Percentiles rank a stretch among this genome's conserved stretches.
Evolutionary conservation across 1,284 basidiomycete genomes (phyloP).

Genomic region (Anthracocystis panici-leucophaei): DNA sequence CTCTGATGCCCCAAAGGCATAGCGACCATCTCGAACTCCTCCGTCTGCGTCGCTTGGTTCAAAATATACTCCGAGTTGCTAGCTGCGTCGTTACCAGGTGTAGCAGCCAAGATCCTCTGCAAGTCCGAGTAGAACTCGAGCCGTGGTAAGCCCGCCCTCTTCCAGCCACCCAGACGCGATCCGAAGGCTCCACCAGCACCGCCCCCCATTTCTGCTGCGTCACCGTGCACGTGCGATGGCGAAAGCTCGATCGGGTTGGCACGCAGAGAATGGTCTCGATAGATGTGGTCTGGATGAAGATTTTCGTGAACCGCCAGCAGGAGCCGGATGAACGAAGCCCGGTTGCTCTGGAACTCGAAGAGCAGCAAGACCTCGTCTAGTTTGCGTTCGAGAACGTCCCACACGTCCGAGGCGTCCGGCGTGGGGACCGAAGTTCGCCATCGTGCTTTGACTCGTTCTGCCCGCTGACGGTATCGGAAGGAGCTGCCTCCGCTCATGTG

Average conservation of each 20-base stretch:
- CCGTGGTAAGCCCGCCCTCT: constrained; percentile 42
- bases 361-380: constrained; percentile 54
- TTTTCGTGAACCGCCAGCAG: constrained; percentile 53
- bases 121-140: constrained; percentile 54
- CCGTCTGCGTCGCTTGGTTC: constrained; percentile 10
- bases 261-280: constrained; percentile 36
- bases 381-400: constrained; percentile 62
- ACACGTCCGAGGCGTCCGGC: constrained; percentile 57
- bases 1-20: constrained; percentile 36
- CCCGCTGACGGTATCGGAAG: constrained; percentile 40
- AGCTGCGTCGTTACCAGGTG: constrained; percentile 43
- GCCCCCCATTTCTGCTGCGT: constrained; percentile 38
- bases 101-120: constrained; percentile 30
- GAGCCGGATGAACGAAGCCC: constrained; percentile 48
- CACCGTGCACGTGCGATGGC: constrained; percentile 43
- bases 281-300: constrained; percentile 52
- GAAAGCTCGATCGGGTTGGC: constrained; percentile 44
- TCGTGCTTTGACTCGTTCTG: constrained; percentile 28
- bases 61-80: constrained; percentile 34
- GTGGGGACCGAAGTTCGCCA: constrained; percentile 36
- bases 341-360: constrained; percentile 59
- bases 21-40: constrained; percentile 31
- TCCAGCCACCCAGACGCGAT: constrained; percentile 40
- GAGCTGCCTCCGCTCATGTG: constrained; percentile 47
- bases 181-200: constrained; percentile 34